phyloP scores from a whole-genome alignment of 108 stramenopile genomes.

The Cyclotella distinguenda region DNA sequence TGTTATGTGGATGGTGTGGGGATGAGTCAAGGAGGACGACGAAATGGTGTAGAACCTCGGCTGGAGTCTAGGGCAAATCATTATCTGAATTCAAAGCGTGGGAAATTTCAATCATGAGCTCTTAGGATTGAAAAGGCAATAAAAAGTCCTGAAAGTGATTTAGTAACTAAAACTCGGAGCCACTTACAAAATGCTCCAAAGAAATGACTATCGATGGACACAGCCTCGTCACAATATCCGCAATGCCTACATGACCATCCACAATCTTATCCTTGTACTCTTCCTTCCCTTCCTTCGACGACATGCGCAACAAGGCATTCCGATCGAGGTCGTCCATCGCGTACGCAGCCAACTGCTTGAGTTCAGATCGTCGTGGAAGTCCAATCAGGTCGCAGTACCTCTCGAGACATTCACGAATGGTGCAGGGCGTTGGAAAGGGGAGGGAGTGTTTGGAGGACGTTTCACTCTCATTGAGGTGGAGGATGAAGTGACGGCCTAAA shows the following conservation, averaged over 20 bases:
- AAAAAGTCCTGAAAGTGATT: too few species aligned
- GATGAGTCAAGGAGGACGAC: conserved; percentile 85
- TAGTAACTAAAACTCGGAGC: too few species aligned
- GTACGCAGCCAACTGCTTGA: conserved; percentile 86
- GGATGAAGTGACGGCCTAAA: conserved; percentile 58
- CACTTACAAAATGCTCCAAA: conserved; percentile 90
- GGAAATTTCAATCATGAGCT: too few species aligned
- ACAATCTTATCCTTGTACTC: conserved; percentile 82
- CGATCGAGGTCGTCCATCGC: conserved; percentile 76
- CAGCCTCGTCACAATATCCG: conserved; percentile 56
- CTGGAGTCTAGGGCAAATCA: conserved; percentile 79
- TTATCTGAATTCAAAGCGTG: too few species aligned
- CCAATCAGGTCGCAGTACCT: conserved; percentile 90
- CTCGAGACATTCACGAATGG: conserved; percentile 83
- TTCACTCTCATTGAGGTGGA: conserved; percentile 16
- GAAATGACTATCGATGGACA: conserved; percentile 83
- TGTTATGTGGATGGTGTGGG: conserved; percentile 87
- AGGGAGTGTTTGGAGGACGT: conserved; percentile 75
- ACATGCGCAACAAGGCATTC: conserved; percentile 70
- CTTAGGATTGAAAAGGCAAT: too few species aligned
- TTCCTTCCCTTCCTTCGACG: conserved; percentile 80
- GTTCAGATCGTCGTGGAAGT: conserved; percentile 79
- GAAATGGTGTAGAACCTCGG: conserved; percentile 98
- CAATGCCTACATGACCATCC: conserved; percentile 61
- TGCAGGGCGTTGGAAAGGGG: conserved; percentile 92